Evolutionary conservation across 2,329 filamentous ascomycete species (phyloP), one percentile per base, ranked within the genome.

Genomic region (Cryphonectria radicalis): DNA sequence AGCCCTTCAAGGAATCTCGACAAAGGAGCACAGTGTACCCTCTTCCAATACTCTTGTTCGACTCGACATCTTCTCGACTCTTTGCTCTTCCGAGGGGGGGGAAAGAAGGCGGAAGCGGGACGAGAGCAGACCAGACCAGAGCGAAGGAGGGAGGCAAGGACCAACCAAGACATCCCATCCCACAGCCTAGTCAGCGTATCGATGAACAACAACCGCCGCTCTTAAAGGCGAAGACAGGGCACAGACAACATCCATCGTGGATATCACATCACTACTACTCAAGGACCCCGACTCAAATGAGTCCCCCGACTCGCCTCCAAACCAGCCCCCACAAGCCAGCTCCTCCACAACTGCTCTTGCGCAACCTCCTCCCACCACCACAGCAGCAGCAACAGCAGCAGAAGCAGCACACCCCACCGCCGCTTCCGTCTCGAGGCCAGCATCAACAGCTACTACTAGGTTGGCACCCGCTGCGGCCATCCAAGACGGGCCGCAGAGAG

Each of bases 211-310:
- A 76, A 62, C 72, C 72, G 76, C 77, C 78, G 74, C 71, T 76
- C 71, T 67, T 77, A 77, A 77, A 77, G 81, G 79, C 81, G 77
- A 73, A 73, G 59, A 70, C 78, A 79, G 76, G 68, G 76, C 76
- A 74, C 81, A 67, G 79, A 79, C 76, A 87, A 87, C 88, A 89
- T 86, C 40, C 90, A 95, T 87, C 89, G 91, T 97, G 94, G 94
- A 97, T 95, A 97, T 97, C 92, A 90, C 93, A 83, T 91, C 92
- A 76, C 89, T 97, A 76, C 89, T 97, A 76, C 89, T 97, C 83
- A 93, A 95, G 87, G 88, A 87, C 80, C 85, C 90, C 80, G 90
- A 90, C 87, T 91, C 91, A 83, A 85, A 90, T 88, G 91, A 92
- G 87, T 90, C 91, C 81, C 86, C 86, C 77, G 82, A 82, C 73